Percentiles rank a stretch among this genome's conserved stretches.
Conservation (phyloP, 2,329 filamentous ascomycete species). For the Triangularia setosa region DNA sequence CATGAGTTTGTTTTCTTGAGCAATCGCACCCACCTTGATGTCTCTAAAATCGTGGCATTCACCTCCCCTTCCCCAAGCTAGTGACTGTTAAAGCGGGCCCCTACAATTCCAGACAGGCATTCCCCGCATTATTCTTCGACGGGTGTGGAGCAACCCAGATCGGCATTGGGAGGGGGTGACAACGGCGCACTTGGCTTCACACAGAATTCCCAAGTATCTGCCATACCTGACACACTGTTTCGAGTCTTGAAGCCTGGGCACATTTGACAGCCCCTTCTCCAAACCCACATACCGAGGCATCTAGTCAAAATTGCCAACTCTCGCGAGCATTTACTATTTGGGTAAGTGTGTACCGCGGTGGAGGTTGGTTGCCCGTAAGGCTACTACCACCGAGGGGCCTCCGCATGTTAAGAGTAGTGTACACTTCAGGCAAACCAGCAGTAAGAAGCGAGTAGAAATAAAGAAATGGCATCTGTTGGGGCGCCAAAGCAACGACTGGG, state of each 20-base stretch:
- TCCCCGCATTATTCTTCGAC: neutral
- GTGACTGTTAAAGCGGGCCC: neutral
- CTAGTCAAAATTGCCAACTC: neutral
- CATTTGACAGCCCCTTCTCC: neutral
- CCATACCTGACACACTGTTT: slow-evolving; percentile 1
- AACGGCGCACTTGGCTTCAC: neutral
- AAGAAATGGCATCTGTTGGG: no score
- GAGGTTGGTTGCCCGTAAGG: neutral
- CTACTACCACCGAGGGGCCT: neutral
- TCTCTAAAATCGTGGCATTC: neutral
- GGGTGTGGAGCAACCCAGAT: neutral
- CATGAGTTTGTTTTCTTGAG: neutral
- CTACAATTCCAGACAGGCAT: neutral
- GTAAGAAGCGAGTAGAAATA: neutral
- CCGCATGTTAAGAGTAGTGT: neutral
- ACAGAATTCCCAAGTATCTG: neutral
- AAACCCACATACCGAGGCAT: neutral
- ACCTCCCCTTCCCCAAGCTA: neutral
- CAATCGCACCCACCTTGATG: neutral
- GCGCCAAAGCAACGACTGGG: no score
- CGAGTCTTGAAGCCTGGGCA: neutral
- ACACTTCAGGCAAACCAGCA: no score
- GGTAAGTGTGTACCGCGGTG: neutral
- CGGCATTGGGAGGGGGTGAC: neutral
- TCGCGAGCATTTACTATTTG: slow-evolving; percentile 3